Base-by-base conservation (phyloP, 1,139 yeast genomes). In the Nakaseomyces nivariensis region DNA sequence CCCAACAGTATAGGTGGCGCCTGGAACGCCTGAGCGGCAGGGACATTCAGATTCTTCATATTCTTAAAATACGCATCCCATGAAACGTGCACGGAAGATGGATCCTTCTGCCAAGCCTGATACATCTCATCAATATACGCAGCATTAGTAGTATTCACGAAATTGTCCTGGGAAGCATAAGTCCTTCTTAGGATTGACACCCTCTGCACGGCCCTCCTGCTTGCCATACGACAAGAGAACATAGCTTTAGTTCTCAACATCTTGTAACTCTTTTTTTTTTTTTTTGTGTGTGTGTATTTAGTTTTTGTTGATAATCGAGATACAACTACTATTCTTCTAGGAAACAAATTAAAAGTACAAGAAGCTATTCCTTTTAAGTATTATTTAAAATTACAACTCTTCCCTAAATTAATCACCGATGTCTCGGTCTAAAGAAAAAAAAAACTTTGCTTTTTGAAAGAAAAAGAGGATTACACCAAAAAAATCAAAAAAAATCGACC, bases 51-150 rank as follows among this genome's bases (percentile, higher is more conserved):
- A 53, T 80, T 74, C 59, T 84, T 88, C 69, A 92, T 75, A 74
- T 92, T 92, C 71, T 84, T 85, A 76, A 92, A 92, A 72, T 94
- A 92, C 31, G 97, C 75, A 66, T 88, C 85, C 99, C 99, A 92
- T 29, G 97, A 90, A 44, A 83, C 82, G 68, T 92, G 99, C 46
- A 92, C 99, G 49, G 92, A 81, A 48, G 76, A 58, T 32, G 98
- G 98, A 67, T 94, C 97, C 58, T 81, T 69, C 64, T 81, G 78
- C 97, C 97, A 92, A 47, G 96, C 92, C 57, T 81, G 80, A 70
- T 89, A 94, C 99, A 92, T 92, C 72, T 92, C 97, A 69, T 92
- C 99, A 61, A 94, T 85, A 71, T 92, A 92, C 63, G 82, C 82
- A 58, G 96, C 95, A 69, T 87, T 87, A 67, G 82, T 81, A 51